Conservation (phyloP, 805 yeast genomes). For the Sporopachydermia quercuum region DNA sequence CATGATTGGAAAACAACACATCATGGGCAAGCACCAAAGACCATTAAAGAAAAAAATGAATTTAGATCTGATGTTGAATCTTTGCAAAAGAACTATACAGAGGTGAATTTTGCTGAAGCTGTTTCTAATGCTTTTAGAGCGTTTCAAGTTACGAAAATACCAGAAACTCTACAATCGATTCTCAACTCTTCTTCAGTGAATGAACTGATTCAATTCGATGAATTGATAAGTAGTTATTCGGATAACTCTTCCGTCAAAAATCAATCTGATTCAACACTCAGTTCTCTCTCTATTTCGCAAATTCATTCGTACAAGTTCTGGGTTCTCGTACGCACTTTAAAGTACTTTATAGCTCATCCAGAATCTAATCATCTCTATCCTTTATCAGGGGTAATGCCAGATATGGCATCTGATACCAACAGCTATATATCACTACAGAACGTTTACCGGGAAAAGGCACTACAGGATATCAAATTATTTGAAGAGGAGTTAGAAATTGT, state of each 20-base stretch:
- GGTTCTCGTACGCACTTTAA: constrained; percentile 42
- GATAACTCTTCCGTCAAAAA: too few species aligned
- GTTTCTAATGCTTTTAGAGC: constrained; percentile 28
- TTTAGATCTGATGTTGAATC: constrained; percentile 24
- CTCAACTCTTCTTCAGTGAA: constrained; percentile 5
- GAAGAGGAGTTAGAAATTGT: constrained; percentile 19
- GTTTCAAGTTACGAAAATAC: constrained; percentile 20
- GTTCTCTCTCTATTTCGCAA: too few species aligned
- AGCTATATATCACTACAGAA: constrained; percentile 42
- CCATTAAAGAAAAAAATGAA: constrained; percentile 24
- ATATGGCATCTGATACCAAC: constrained; percentile 70
- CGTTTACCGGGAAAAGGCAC: constrained; percentile 42
- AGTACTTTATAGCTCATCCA: constrained; percentile 26
- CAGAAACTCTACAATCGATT: constrained; percentile 11
- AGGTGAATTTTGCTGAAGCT: constrained; percentile 40
- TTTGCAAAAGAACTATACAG: constrained; percentile 23
- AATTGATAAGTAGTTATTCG: constrained; percentile 4
- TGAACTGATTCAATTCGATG: constrained; percentile 2
- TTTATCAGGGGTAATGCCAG: constrained; percentile 63
- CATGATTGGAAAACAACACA: constrained; percentile 23
- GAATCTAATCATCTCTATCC: constrained; percentile 33
- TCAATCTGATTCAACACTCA: too few species aligned
- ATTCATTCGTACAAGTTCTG: constrained; percentile 35
- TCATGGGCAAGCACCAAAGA: constrained; percentile 17
- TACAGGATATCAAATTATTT: constrained; percentile 29